Base-by-base conservation (phyloP, 2,329 filamentous ascomycete species). In the Colletotrichum eremochloae region DNA sequence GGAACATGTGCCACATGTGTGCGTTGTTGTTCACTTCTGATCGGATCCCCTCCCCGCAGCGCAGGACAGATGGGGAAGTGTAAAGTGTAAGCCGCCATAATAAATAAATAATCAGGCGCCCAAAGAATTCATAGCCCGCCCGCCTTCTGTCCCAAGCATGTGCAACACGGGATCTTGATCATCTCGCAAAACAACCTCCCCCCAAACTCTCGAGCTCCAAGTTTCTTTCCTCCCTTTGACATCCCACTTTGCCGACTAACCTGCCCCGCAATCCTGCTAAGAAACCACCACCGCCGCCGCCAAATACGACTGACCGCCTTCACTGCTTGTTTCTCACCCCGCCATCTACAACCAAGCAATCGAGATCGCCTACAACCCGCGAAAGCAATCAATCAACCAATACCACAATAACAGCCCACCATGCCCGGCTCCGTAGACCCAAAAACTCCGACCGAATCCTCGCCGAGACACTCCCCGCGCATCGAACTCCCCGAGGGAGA, bases 401-500 rank as follows among this genome's bases (percentile, higher is more conserved):
- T 24, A 24, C 31, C 60, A 31, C 57, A 24, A 53, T 44, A 44
- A 44, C 33, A 66, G 40, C 36, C 63, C 76, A 80, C 52, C 74
- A 87, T 87, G 86, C 79, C 85, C 50, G 79, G 79, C 61, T 79
- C 84, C 50, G 72, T 80, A 58, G 81, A 81, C 48, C 84, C 81
- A 74, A 79, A 78, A 78, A 79, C 74, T 75, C 75, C 77, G 81
- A 79, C 74, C 79, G 74, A 77, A 80, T 78, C 62, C 14, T 72
- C 69, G 31, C 69, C 69, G 53, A 69, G 66, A 55, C 69, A 72
- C 5, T 72, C 76, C 80, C 76, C 78, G 58, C 87, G 86, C 76
- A 86, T 89, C 77, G 86, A 88, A 73, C 82, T 88, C 64, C 81
- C 83, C 29, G 83, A 86, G 70, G 68, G 68, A 29, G 82, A 86